These are phyloP conservation scores for Calocybe cyanea DNA, from an alignment of 768 basidiomycete species.

Conservation along the genomic window DNA sequence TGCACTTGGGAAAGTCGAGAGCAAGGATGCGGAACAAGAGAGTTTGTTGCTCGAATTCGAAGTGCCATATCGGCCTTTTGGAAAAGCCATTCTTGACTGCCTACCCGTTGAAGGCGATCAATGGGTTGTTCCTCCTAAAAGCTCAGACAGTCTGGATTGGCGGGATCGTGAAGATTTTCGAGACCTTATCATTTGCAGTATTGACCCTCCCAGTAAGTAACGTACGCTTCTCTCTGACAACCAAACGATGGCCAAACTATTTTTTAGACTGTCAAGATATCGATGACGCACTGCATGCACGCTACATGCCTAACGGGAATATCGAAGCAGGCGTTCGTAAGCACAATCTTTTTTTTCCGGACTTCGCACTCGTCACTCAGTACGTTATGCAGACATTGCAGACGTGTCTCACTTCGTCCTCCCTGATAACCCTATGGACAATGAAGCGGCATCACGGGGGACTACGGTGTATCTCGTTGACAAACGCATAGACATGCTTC, in stretches of 20 bases:
- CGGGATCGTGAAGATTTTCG: constrained; percentile 83
- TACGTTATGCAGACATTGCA: constrained; percentile 72
- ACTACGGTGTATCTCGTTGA: constrained; percentile 98
- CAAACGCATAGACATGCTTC: constrained; percentile 98
- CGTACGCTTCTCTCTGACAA: neutral
- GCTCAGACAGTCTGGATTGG: constrained; percentile 49
- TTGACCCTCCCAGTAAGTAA: constrained; percentile 84
- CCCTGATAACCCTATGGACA: constrained; percentile 93
- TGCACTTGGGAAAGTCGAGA: constrained; percentile 84
- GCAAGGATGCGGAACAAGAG: constrained; percentile 96
- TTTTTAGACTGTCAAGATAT: constrained; percentile 90
- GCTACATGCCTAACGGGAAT: constrained; percentile 83
- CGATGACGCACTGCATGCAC: constrained; percentile 94
- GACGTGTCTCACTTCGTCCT: constrained; percentile 97
- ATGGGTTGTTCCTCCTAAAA: constrained; percentile 90
- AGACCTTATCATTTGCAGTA: constrained; percentile 86
- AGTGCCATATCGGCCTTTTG: constrained; percentile 94
- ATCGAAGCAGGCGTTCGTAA: constrained; percentile 97
- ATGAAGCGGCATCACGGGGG: constrained; percentile 90
- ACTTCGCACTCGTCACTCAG: neutral
- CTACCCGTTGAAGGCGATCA: constrained; percentile 83
- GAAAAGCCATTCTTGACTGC: constrained; percentile 91
- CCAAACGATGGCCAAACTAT: neutral
- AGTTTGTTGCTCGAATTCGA: constrained; percentile 91
- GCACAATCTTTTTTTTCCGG: constrained; percentile 36